A percentile compares a stretch with the other conserved stretches of the same genome.
phyloP scores from a whole-genome alignment of 257 asterid genomes.

The Agastache rugosa region DNA sequence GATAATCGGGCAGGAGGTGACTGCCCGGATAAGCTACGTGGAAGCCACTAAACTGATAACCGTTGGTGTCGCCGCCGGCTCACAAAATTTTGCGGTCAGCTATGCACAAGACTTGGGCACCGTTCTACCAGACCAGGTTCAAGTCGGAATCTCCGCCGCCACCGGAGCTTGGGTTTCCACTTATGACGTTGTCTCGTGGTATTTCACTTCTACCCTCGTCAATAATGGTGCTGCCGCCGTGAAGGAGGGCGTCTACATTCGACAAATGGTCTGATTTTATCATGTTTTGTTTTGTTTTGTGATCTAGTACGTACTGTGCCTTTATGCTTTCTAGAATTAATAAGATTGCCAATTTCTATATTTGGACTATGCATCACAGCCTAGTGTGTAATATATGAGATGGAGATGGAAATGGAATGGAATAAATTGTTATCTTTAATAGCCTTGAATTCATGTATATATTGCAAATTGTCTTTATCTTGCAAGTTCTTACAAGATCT shows the following conservation, averaged over 20 bases:
- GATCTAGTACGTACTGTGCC: no score
- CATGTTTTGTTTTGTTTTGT: no score
- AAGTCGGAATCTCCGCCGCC: conserved; percentile 2
- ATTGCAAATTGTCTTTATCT: no score
- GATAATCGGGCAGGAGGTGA: neutral
- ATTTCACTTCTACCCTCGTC: neutral
- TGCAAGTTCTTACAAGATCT: no score
- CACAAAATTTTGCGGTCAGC: neutral
- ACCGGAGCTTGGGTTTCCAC: neutral
- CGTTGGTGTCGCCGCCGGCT: neutral
- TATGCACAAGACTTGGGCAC: neutral
- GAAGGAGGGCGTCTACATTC: neutral
- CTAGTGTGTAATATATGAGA: no score
- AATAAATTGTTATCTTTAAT: no score
- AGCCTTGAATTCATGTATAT: no score
- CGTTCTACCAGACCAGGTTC: neutral
- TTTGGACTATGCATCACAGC: no score
- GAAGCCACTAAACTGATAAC: neutral
- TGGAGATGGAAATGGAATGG: no score
- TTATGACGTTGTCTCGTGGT: neutral
- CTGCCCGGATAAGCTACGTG: neutral
- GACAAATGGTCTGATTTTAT: neutral
- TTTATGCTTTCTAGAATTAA: no score
- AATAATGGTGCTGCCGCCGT: no score
- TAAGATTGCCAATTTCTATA: no score